Evolutionary conservation across 345 rosid species (phyloP), one percentile per base, ranked within the genome.

Genomic region (Linum usitatissimum): DNA sequence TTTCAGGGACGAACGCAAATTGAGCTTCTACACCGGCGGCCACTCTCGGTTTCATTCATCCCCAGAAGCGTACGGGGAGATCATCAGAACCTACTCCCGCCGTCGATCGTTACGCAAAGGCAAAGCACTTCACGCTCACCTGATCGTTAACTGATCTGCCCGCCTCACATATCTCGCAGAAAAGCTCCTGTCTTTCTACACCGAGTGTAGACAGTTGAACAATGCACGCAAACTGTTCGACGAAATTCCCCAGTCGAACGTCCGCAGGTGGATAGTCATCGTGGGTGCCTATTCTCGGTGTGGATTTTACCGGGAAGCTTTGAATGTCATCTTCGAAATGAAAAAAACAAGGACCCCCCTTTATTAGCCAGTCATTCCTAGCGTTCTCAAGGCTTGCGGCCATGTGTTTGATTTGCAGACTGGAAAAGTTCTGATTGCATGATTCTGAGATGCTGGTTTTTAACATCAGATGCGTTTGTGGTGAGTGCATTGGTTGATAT

Each of bases 141-240:
- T 85, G 15, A 72, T 86, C 70, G 61, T 75, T 45, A 66, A 64
- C 39, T 89, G 91, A 5, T 49, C 78, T 30, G 39, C 75, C 60
- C 54, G 57, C 4, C 62, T 61, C 57, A 73, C 79, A 39, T 67
- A 65, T 49, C 63, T 80, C 19, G 83, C 91, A 51, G 64, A 81
- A 68, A 83, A 82, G 76, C 80, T 89, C 66, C 75, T 84, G 1
- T 13, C 68, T 0, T 73, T 84, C 57, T 91, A 91, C 23, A 45
- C 67, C 0, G 78, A 79, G 55, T 75, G 81, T 66, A 83, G 73
- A 19, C 77, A 70, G 31, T 20, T 74, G 31, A 3, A 23, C 1
- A 63, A 70, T 64, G 95, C 96, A 7, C 79, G 76, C 49, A 83
- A 81, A 20, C 34, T 88, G 89, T 91, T 88, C 66, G 93, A 88